Evolutionary conservation across 345 rosid genomes (phyloP), one percentile per base, ranked within the genome.

Genomic region (Leavenworthia alabamica): DNA sequence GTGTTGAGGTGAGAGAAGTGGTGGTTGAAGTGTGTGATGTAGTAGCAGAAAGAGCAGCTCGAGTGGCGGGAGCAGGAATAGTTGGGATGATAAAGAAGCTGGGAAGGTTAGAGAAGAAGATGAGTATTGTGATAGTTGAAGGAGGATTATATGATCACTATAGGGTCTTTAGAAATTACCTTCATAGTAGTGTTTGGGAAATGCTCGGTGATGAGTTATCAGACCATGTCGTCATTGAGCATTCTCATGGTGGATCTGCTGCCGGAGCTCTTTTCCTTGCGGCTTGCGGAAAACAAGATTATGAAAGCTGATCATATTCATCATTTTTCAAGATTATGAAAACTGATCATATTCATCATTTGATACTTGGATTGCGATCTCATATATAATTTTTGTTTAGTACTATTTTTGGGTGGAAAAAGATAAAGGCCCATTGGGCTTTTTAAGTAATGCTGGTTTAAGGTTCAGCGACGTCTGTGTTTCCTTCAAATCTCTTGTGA

Each of bases 31-130:
- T 85, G 20, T 85, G 89, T 10, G 86, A 81, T 67, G 59, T 83
- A 22, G 87, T 85, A 0, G 77, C 82, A 11, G 85, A 85, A 60
- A 73, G 89, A 6, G 89, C 81, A 0, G 96, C 96, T 1, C 80
- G 88, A 11, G 68, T 88, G 2, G 85, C 80, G 0, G 87, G 83
- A 17, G 85, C 89, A 4, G 87, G 80, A 15, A 74, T 82, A 31
- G 83, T 88, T n/a, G 86, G 82, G 24, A 81, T 85, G 8, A 60
- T 83, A 33, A 83, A 83, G 79, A 85, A 88, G 75, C 76, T 83
- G 0, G 79, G 81, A 55, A 80, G 95, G 57, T 56, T 79, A 11
- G 80, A 79, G 26, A 77, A 69, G 26, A 77, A 68, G 61, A 84
- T 62, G 73, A 83, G 80, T 45, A 73, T 80, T 9, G 81, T 79